phyloP scores from a whole-genome alignment of 2,329 filamentous ascomycete genomes.

The Penicillium brevicompactum region DNA sequence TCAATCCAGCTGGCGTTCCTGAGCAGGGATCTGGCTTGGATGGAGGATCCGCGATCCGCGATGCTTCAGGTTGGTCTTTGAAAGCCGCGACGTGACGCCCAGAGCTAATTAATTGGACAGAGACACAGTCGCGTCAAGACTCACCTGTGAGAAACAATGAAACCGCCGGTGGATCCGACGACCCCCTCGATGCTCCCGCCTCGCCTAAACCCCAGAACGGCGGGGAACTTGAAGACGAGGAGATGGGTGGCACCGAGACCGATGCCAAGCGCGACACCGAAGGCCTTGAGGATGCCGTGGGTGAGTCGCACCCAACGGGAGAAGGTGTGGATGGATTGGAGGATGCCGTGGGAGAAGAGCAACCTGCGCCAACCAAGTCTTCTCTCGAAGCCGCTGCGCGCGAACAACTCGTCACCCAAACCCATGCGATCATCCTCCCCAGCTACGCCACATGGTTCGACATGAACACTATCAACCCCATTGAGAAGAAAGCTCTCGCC shows the following conservation, averaged over 20 bases:
- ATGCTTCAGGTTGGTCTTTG: constrained; percentile 34
- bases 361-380: constrained; percentile 72
- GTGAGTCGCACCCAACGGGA: constrained; percentile 44
- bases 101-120: constrained; percentile 25
- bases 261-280: constrained; percentile 50
- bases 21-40: constrained; percentile 31
- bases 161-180: constrained; percentile 53
- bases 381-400: constrained; percentile 82
- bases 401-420: constrained; percentile 89
- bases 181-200: constrained; percentile 69
- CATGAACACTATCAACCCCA: constrained; percentile 87
- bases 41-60: constrained; percentile 28
- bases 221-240: constrained; percentile 67
- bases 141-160: constrained; percentile 35
- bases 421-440: constrained; percentile 91
- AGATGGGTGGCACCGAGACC: constrained; percentile 69
- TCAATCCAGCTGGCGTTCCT: constrained; percentile 27
- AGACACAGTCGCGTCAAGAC: constrained; percentile 36
- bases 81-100: constrained; percentile 12
- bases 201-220: constrained; percentile 65
- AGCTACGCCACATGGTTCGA: constrained; percentile 99
- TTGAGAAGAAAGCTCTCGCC: constrained; percentile 91
- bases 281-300: constrained; percentile 49
- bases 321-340: constrained; percentile 43
- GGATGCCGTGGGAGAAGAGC: constrained; percentile 51